Conservation (phyloP, 164 flowering plant species). For the Cinnamomum micranthum region DNA sequence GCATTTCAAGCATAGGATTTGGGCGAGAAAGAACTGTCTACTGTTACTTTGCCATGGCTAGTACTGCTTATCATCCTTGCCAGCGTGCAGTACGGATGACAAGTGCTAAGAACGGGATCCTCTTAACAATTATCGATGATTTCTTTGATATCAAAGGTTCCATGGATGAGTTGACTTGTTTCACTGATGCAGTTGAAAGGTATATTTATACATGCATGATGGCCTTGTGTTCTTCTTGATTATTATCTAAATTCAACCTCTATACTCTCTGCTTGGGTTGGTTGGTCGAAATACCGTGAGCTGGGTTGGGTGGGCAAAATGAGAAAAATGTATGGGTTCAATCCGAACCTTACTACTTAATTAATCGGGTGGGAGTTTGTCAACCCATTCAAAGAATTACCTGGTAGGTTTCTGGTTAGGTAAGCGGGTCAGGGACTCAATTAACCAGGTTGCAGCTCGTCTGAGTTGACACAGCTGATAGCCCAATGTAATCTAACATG, state of each 20-base stretch:
- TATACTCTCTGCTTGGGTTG: no score
- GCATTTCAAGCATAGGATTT: slow-evolving; percentile 3
- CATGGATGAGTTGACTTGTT: slow-evolving; percentile 6
- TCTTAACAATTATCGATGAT: slow-evolving; percentile 8
- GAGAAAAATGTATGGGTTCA: not conserved
- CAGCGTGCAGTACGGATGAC: not conserved
- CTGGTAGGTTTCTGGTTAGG: no score
- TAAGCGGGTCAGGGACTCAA: no score
- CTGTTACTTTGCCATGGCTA: slow-evolving; percentile 4
- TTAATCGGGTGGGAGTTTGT: no score
- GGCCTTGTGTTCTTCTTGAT: not conserved
- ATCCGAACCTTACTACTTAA: no score
- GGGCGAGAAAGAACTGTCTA: slow-evolving; percentile 1
- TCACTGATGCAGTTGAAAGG: slow-evolving; percentile 13
- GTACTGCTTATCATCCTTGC: not conserved
- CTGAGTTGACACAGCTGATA: no score
- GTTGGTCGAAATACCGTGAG: no score
- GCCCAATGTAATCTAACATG: no score
- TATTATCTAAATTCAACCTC: not conserved
- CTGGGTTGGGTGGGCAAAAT: not conserved
- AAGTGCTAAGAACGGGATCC: slow-evolving; percentile 5
- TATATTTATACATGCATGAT: not conserved
- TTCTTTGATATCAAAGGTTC: slow-evolving; percentile 6
- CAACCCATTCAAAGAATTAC: no score
- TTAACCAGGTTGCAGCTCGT: no score